phyloP scores from a whole-genome alignment of 2,329 filamentous ascomycete genomes.

The Sporothrix mexicana region DNA sequence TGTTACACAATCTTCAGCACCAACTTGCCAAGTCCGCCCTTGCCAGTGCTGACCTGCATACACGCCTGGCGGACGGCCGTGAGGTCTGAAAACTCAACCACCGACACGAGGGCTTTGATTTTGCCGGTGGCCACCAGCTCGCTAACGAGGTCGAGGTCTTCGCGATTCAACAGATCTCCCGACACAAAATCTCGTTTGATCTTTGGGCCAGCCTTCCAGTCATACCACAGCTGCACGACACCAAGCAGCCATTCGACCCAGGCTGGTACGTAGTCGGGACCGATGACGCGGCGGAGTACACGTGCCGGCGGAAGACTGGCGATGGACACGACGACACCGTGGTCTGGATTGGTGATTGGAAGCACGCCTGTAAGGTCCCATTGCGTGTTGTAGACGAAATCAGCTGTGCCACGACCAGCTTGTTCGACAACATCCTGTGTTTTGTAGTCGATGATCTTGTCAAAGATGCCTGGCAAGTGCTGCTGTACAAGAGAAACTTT shows the following conservation, averaged over 20 bases:
- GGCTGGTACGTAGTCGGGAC: conserved; percentile 43
- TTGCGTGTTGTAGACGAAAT: conserved; percentile 59
- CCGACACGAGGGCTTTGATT: conserved; percentile 51
- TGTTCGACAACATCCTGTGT: conserved; percentile 47
- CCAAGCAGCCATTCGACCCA: conserved; percentile 44
- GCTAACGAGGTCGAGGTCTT: conserved; percentile 44
- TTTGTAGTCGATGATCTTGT: conserved; percentile 59
- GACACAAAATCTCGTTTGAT: conserved; percentile 55
- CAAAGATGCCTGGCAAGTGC: conserved; percentile 52
- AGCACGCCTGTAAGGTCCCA: conserved; percentile 49
- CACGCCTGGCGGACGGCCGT: conserved; percentile 51
- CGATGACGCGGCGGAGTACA: conserved; percentile 44
- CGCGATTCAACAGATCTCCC: conserved; percentile 48
- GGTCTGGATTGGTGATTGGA: conserved; percentile 47
- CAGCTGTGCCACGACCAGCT: conserved; percentile 52
- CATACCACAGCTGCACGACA: conserved; percentile 50
- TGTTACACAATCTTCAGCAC: conserved; percentile 46
- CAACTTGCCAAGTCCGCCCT: conserved; percentile 53
- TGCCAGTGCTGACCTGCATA: conserved; percentile 48
- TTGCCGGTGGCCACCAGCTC: conserved; percentile 51
- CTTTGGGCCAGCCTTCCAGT: conserved; percentile 51
- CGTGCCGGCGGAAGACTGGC: conserved; percentile 46
- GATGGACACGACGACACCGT: conserved; percentile 52
- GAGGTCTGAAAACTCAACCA: conserved; percentile 52
- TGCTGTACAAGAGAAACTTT: conserved; percentile 55